A percentile compares a stretch with the other conserved stretches of the same genome.
phyloP scores from a whole-genome alignment of 129 eudicot genomes.

The Smallanthus sonchifolius region DNA sequence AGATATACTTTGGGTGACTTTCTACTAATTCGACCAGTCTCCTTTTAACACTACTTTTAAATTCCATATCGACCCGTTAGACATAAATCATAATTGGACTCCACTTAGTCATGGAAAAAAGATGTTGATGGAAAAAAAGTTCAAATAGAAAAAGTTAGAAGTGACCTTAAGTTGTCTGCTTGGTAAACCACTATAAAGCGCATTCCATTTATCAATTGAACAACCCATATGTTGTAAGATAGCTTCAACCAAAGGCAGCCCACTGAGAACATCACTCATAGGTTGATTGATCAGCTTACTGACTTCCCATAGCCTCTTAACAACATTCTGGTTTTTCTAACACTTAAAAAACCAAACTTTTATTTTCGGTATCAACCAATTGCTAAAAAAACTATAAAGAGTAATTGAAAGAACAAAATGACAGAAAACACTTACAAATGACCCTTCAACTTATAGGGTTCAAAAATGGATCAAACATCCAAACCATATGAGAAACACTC shows the following conservation, averaged over 20 bases:
- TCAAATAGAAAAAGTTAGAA: not conserved
- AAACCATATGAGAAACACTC: too few species aligned
- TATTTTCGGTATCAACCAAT: conserved; percentile 3
- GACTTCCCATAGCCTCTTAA: conserved; percentile 65
- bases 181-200: conserved; percentile 71
- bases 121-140: too few species aligned
- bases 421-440: too few species aligned
- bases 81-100: too few species aligned
- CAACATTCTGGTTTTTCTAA: conserved; percentile 70
- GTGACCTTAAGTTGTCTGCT: conserved; percentile 89
- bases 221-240: conserved; percentile 74
- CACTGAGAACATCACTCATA: conserved; percentile 85
- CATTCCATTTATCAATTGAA: conserved; percentile 67
- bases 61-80: not conserved
- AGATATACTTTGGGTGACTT: not conserved
- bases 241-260: conserved; percentile 77
- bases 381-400: not conserved
- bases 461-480: too few species aligned
- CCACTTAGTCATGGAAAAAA: not conserved
- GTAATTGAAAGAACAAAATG: not conserved
- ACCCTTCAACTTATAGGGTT: too few species aligned
- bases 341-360: conserved; percentile 27
- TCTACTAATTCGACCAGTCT: not conserved
- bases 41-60: not conserved
- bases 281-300: conserved; percentile 78